phyloP scores from a whole-genome alignment of 495 filamentous ascomycete species.

The Aspergillus carlsbadensis region DNA sequence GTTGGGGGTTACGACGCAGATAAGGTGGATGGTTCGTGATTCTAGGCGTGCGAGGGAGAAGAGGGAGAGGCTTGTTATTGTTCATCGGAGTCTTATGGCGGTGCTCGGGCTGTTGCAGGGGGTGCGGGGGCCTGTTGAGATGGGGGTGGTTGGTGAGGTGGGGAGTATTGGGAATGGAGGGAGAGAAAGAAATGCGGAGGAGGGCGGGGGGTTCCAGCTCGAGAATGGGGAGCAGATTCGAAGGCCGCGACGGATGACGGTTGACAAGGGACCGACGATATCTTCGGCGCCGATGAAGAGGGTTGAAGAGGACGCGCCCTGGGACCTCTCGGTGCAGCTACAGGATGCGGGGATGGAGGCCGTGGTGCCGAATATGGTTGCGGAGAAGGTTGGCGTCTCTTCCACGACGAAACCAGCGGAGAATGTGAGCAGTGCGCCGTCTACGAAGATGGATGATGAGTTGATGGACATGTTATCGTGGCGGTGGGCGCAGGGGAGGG shows the following conservation, averaged over 20 bases:
- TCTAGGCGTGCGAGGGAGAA: not conserved
- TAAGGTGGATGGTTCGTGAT: not conserved
- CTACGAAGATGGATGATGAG: constrained; percentile 13
- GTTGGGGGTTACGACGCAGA: not conserved
- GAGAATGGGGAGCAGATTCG: not conserved
- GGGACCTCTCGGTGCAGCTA: not conserved
- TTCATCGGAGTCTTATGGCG: not conserved
- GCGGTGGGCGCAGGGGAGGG: constrained; percentile 19
- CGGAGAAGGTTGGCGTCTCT: not conserved
- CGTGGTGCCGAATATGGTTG: not conserved
- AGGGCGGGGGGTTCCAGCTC: not conserved
- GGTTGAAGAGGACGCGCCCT: not conserved
- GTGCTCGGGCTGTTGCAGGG: not conserved
- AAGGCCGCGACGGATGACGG: too few species aligned
- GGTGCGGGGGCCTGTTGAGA: not conserved
- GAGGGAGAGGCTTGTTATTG: not conserved
- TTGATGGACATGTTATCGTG: constrained; percentile 26
- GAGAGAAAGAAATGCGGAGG: not conserved
- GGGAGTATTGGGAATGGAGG: too few species aligned
- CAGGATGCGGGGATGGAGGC: not conserved
- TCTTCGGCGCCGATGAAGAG: not conserved
- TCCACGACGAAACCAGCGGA: not conserved
- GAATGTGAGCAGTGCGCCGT: not conserved
- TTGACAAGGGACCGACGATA: too few species aligned
- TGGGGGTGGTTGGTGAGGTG: not conserved